These are phyloP conservation scores for Crithidia fasciculata DNA, from an alignment of 208 protist genomes.

Conservation along the genomic window DNA sequence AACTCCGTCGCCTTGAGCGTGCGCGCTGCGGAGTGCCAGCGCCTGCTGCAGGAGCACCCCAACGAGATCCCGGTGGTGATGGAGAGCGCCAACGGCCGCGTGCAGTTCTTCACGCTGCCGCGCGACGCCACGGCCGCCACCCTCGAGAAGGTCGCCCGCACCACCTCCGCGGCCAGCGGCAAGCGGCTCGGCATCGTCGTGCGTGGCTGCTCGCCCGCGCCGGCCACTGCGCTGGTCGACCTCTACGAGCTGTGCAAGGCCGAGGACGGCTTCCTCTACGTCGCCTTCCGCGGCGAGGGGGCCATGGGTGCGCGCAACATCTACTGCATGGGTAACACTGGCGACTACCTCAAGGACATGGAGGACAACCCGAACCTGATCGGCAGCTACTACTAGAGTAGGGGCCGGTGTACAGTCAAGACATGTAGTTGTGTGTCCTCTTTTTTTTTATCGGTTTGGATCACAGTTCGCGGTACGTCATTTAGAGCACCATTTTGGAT, in stretches of 20 bases:
- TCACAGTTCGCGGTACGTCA: too few relatives aligned
- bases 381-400: neutral
- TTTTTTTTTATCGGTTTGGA: too few relatives aligned
- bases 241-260: slow-evolving; percentile 9
- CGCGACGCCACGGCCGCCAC: slow-evolving; percentile 23
- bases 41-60: slow-evolving; percentile 22
- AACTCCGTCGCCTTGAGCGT: slow-evolving; percentile 14
- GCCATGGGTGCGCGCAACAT: neutral
- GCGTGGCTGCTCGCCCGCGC: slow-evolving; percentile 26
- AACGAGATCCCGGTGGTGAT: slow-evolving; percentile 19
- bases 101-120: slow-evolving; percentile 31
- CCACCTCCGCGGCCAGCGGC: neutral
- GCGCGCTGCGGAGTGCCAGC: slow-evolving; percentile 22
- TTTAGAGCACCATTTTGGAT: too few relatives aligned
- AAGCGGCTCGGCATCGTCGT: slow-evolving; percentile 18
- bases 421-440: too few relatives aligned
- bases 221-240: slow-evolving; percentile 12
- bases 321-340: too few relatives aligned
- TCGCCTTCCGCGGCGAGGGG: slow-evolving; percentile 10
- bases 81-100: slow-evolving; percentile 23
- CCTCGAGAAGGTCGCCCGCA: slow-evolving; percentile 21
- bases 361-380: slow-evolving; percentile 14
- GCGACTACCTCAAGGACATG: too few relatives aligned
- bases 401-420: neutral
- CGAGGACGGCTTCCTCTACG: slow-evolving; percentile 30